Evolutionary conservation across 306 rosid genomes (phyloP), one percentile per base, ranked within the genome.

Genomic region (Gleditsia sinensis): DNA sequence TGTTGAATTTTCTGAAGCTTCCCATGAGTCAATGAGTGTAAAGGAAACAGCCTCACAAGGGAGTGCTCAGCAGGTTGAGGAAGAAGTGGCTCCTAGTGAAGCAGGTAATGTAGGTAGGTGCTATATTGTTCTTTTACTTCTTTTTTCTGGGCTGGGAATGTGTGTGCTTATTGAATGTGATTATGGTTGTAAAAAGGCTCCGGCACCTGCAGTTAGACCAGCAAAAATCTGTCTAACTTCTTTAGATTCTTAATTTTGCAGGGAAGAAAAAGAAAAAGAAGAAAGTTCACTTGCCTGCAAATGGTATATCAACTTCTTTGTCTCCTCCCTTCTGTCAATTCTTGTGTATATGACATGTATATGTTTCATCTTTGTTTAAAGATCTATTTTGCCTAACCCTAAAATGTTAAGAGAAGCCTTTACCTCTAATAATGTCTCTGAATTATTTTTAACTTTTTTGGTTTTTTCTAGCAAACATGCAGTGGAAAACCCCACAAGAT

Each of bases 221-320:
- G 33, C 32, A 45, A 11, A 37, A 64, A 28, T 28, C 2, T 45
- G 23, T 63, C 17, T 25, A 23, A 46, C 74, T 74, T 78, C 56
- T 66, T 64, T 76, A 46, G 34, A 16, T 27, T 71, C 79, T 72
- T 45, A 14, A 50, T 16, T 64, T 83, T 70, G 23, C 85, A 93
- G 98, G 87, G 48, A 91, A 91, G 92, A 93, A 89, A 67, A 91
- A 81, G 90, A 93, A 91, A 69, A 91, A 91, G 91, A 94, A 94
- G 90, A 94, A 94, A 83, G 75, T 83, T 24, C 97, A 89, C 39
- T 12, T 81, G 81, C 98, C 92, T 7, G 23, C 83, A 60, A 87
- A 87, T 72, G 97, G 97, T 94, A 84, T 32, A 56, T 54, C 36
- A 73, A 9, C 48, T 74, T 6, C 69, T 46, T 23, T 70, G 23